phyloP scores from a whole-genome alignment of 148 eudicot genomes.

The Talinum fruticosum region DNA sequence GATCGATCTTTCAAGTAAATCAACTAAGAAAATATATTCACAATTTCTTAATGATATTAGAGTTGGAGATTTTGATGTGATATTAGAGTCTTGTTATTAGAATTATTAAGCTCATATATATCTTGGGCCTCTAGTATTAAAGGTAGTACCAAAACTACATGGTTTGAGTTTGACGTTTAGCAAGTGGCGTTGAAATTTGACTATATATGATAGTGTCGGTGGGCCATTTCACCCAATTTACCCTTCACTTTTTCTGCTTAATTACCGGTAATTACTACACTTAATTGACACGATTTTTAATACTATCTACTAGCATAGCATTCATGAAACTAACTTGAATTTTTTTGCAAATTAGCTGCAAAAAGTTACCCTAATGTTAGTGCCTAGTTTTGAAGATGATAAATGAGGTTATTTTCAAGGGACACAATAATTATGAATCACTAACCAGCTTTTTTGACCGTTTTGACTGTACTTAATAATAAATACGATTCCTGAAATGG shows the following conservation, averaged over 20 bases:
- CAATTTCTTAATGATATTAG: too few relatives aligned
- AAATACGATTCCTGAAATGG: neutral
- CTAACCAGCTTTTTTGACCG: conserved; percentile 20
- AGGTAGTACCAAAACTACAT: neutral
- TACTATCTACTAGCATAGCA: neutral
- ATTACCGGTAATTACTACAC: neutral
- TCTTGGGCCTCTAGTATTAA: neutral
- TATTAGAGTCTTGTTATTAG: neutral
- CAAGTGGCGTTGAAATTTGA: conserved; percentile 4
- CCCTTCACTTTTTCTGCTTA: neutral
- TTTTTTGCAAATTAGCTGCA: neutral
- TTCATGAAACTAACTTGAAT: neutral
- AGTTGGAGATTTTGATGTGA: neutral
- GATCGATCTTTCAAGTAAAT: too few relatives aligned
- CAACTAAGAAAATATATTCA: too few relatives aligned
- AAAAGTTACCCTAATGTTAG: neutral
- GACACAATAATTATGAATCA: conserved; percentile 17
- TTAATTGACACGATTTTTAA: neutral
- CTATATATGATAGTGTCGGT: conserved; percentile 8
- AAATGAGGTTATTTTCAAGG: neutral
- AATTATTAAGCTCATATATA: too few relatives aligned
- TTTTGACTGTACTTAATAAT: conserved; percentile 9
- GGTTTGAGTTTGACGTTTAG: neutral
- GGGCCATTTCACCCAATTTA: conserved; percentile 11
- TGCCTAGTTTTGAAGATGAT: neutral